Evolutionary conservation across 2,329 filamentous ascomycete species (phyloP).

Genomic region (Atkinsonella hypoxylon): DNA sequence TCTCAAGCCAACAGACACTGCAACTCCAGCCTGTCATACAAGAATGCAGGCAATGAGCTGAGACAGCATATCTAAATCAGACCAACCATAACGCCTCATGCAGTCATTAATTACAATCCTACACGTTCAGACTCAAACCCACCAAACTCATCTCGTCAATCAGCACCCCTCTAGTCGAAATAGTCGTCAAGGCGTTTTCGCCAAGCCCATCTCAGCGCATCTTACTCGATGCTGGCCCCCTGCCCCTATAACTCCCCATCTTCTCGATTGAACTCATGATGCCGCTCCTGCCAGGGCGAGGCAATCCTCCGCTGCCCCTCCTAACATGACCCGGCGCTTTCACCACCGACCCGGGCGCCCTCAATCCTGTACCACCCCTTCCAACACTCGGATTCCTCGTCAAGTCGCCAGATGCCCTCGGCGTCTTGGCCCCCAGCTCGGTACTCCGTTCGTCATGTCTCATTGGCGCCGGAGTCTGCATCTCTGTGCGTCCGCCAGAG

Average conservation of each 20-base stretch:
- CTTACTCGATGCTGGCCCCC: background rate
- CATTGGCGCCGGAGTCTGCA: conserved; percentile 3
- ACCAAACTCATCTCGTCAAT: too few relatives aligned
- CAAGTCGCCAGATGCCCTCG: conserved; percentile 41
- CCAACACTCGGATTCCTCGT: conserved; percentile 17
- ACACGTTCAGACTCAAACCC: too few relatives aligned
- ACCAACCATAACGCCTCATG: conserved; percentile 1
- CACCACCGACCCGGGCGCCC: conserved; percentile 43
- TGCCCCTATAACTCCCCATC: conserved; percentile 57
- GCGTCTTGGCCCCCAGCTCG: conserved; percentile 17
- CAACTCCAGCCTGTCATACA: too few relatives aligned
- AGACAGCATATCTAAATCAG: too few relatives aligned
- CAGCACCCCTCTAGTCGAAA: too few relatives aligned
- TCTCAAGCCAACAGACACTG: too few relatives aligned
- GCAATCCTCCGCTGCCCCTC: conserved; percentile 32
- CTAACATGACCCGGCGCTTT: conserved; percentile 31
- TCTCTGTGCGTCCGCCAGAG: conserved; percentile 9
- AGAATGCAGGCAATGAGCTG: too few relatives aligned
- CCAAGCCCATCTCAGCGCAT: too few relatives aligned
- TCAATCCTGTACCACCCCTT: conserved; percentile 39
- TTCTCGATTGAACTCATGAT: conserved; percentile 80
- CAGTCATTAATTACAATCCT: too few relatives aligned
- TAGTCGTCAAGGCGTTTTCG: too few relatives aligned
- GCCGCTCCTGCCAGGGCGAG: conserved; percentile 49
- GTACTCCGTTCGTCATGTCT: background rate